Evolutionary conservation across 2,329 filamentous ascomycete species (phyloP).

Genomic region (Pseudomassariella vexata): DNA sequence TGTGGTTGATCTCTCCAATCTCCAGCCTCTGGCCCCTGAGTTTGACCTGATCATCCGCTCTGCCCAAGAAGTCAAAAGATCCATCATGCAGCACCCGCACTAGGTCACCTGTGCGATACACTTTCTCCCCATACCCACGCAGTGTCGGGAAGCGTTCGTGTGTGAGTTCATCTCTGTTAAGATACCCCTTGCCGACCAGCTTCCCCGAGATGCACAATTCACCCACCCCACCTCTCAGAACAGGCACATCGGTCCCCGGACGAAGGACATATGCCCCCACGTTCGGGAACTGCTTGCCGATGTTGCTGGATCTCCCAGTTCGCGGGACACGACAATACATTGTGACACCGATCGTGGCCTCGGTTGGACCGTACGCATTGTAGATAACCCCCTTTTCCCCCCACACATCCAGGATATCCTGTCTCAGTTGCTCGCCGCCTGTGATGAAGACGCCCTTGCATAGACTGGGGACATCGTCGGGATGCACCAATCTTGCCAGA

Average conservation of each 20-base stretch:
- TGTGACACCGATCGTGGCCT: constrained; percentile 87
- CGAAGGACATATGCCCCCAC: constrained; percentile 77
- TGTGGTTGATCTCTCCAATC: constrained; percentile 84
- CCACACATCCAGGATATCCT: constrained; percentile 85
- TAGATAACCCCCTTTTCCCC: constrained; percentile 76
- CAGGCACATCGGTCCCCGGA: constrained; percentile 63
- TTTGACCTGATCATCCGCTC: constrained; percentile 89
- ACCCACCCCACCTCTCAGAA: constrained; percentile 72
- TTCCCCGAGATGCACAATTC: constrained; percentile 85
- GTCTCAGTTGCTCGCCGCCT: constrained; percentile 80
- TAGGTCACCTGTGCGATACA: constrained; percentile 87
- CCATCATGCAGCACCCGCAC: constrained; percentile 75
- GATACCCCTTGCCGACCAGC: constrained; percentile 83
- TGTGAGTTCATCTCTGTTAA: constrained; percentile 75
- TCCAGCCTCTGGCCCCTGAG: constrained; percentile 84
- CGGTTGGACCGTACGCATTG: constrained; percentile 89
- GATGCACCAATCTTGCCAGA: constrained; percentile 71
- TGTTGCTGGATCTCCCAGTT: constrained; percentile 80
- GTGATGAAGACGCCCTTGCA: constrained; percentile 87
- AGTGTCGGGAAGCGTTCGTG: constrained; percentile 68
- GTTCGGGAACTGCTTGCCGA: constrained; percentile 80
- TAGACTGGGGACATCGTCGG: constrained; percentile 73
- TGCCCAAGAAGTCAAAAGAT: constrained; percentile 81
- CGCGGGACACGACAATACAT: constrained; percentile 77
- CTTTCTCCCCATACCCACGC: constrained; percentile 45